Evolutionary conservation across 2,329 filamentous ascomycete genomes (phyloP), one percentile per base, ranked within the genome.

Genomic region (Ceratocystis huliohia): DNA sequence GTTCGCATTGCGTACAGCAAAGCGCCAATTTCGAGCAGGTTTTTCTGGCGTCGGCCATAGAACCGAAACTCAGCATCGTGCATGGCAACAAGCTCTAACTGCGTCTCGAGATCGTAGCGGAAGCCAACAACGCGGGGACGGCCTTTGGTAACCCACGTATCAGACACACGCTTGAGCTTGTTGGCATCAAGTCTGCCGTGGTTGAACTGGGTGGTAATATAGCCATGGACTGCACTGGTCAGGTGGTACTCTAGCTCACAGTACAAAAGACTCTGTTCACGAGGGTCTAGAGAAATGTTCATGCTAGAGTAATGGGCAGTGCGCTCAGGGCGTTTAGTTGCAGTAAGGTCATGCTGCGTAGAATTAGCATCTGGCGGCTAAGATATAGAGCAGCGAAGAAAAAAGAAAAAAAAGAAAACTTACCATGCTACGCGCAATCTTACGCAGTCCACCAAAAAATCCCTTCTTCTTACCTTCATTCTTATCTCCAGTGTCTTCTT

Each of bases 61-160:
- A 85, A 85, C 44, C 77, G 78, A 70, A 85, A 85, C 25, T 80
- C 77, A 8, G 78, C 72, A 33, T 78, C 71, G 69, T 85, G 82
- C 7, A 80, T 71, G 17, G 73, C 71, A 25, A 84, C 72, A 10
- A 85, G 77, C 10, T 83, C 80, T n/a, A 85, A 71, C 73, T 85
- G 83, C 0, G 82, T 84, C 74, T 84, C 82, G 1, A 84, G 72
- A 68, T 85, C 82, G 72, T 82, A 85, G 20, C 81, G 80, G 72
- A 84, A 85, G 13, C 80, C 80, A 25, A 82, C 73, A 7, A 85
- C 82, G 66, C 76, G 78, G 5, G 82, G 81, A 0, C 80, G 81
- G 48, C 82, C 82, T 69, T 79, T 78, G 56, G 77, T 75, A 28
- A 75, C 73, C 83, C 82, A 85, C 4, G 70, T 72, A 63, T 84